These are phyloP conservation scores for Acanthochlamys bracteata DNA, from an alignment of 106 monocot genomes.

Conservation along the genomic window DNA sequence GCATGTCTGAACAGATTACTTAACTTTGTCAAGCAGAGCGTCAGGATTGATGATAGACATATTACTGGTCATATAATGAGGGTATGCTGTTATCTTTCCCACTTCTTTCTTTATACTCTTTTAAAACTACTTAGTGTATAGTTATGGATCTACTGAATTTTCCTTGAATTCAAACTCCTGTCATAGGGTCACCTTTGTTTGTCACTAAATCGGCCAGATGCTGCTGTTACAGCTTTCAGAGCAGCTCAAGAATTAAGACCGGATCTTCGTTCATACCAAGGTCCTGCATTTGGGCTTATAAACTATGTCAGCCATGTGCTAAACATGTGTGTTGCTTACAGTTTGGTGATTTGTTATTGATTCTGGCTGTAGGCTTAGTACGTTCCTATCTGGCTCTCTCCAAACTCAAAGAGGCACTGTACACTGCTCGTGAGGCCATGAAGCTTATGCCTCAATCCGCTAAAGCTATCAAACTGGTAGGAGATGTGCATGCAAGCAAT, in stretches of 20 bases:
- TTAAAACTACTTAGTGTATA: too few relatives aligned
- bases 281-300: slow-evolving; percentile 16
- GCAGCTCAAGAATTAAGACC: slow-evolving; percentile 82
- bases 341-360: not conserved
- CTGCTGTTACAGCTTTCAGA: slow-evolving; percentile 80
- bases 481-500: slow-evolving; percentile 95
- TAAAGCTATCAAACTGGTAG: slow-evolving; percentile 95
- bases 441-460: slow-evolving; percentile 94
- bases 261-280: slow-evolving; percentile 92
- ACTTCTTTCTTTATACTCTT: too few relatives aligned
- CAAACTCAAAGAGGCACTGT: slow-evolving; percentile 89
- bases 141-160: too few relatives aligned
- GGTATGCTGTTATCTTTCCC: slow-evolving; percentile 27
- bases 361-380: slow-evolving; percentile 66
- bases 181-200: slow-evolving; percentile 72
- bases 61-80: slow-evolving; percentile 88
- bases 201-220: slow-evolving; percentile 69
- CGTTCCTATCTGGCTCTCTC: slow-evolving; percentile 79
- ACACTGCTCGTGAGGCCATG: slow-evolving; percentile 92
- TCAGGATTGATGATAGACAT: slow-evolving; percentile 82
- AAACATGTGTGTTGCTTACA: too few relatives aligned
- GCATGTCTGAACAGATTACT: slow-evolving; percentile 6
- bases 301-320: not conserved
- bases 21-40: slow-evolving; percentile 50
- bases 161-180: too few relatives aligned